Evolutionary conservation across 192 early-diverging fungal species (phyloP).

Genomic region (Backusella parvicylindrica): DNA sequence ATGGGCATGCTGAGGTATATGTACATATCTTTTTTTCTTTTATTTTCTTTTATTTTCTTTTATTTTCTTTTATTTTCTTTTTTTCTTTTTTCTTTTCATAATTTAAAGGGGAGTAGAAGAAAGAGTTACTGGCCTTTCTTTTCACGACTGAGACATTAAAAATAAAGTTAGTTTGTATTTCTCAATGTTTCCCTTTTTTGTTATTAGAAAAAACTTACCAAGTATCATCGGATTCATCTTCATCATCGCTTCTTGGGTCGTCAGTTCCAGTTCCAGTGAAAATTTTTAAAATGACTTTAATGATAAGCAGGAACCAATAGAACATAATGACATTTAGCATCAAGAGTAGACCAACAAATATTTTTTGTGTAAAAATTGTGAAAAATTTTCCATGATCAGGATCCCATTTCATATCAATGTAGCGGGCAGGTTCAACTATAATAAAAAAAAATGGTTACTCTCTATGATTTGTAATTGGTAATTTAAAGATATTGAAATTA

Average conservation of each 20-base stretch:
- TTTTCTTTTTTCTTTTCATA: neutral
- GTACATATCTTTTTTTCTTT: neutral
- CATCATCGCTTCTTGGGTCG: slow-evolving; percentile 63
- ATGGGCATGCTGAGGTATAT: neutral
- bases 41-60: neutral
- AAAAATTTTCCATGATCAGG: slow-evolving; percentile 55
- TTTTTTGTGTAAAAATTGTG: slow-evolving; percentile 40
- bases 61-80: neutral
- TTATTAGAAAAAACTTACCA: neutral
- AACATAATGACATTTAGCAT: slow-evolving; percentile 65
- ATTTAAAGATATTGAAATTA: neutral
- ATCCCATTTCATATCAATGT: slow-evolving; percentile 54
- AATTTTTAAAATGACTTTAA: slow-evolving; percentile 57
- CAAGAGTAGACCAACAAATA: slow-evolving; percentile 60
- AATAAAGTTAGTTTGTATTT: neutral
- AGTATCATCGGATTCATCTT: slow-evolving; percentile 12
- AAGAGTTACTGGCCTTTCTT: neutral
- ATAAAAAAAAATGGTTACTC: neutral
- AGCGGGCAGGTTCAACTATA: slow-evolving; percentile 39
- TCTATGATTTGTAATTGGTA: neutral
- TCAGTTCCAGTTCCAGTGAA: slow-evolving; percentile 53
- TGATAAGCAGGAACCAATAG: slow-evolving; percentile 76
- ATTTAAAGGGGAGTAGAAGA: neutral
- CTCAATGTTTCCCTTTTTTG: neutral
- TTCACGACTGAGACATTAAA: neutral